Conservation (phyloP, 164 flowering plant genomes). For the Litsea cubeba region DNA sequence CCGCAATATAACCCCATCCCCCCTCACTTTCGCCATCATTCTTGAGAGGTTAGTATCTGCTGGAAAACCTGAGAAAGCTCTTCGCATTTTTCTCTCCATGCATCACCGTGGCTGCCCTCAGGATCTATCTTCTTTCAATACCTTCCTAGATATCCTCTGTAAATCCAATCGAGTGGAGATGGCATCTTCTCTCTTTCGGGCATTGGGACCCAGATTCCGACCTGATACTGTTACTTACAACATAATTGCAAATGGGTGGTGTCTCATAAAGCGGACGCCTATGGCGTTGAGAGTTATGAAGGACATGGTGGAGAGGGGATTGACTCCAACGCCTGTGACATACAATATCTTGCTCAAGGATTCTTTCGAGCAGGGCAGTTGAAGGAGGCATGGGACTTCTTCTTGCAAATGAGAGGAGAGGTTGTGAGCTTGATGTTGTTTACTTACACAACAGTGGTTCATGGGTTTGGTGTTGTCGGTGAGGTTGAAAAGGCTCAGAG, state of each 20-base stretch:
- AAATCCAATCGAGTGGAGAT: conserved; percentile 59
- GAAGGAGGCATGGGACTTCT: conserved; percentile 73
- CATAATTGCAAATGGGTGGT: conserved; percentile 81
- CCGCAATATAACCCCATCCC: conserved; percentile 51
- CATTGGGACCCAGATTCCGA: conserved; percentile 45
- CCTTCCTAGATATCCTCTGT: conserved; percentile 66
- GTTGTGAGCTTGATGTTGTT: conserved; percentile 64
- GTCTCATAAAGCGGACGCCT: conserved; percentile 58
- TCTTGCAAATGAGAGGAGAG: conserved; percentile 76
- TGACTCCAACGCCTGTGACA: conserved; percentile 48
- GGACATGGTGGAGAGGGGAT: conserved; percentile 83
- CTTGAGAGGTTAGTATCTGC: conserved; percentile 57
- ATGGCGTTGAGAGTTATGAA: conserved; percentile 65
- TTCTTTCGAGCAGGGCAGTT: conserved; percentile 68
- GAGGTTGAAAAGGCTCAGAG: conserved; percentile 58
- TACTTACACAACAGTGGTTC: conserved; percentile 82
- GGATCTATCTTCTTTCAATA: conserved; percentile 67
- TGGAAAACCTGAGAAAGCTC: conserved; percentile 70
- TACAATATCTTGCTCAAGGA: conserved; percentile 77
- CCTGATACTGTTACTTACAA: conserved; percentile 74
- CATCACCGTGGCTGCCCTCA: conserved; percentile 69
- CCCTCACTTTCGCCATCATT: conserved; percentile 69
- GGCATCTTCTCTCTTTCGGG: conserved; percentile 62
- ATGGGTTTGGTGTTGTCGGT: conserved; percentile 77
- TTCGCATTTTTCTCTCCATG: conserved; percentile 71